These are phyloP conservation scores for Heliamphora exappendiculata DNA, from an alignment of 148 eudicot genomes.

Conservation along the genomic window DNA sequence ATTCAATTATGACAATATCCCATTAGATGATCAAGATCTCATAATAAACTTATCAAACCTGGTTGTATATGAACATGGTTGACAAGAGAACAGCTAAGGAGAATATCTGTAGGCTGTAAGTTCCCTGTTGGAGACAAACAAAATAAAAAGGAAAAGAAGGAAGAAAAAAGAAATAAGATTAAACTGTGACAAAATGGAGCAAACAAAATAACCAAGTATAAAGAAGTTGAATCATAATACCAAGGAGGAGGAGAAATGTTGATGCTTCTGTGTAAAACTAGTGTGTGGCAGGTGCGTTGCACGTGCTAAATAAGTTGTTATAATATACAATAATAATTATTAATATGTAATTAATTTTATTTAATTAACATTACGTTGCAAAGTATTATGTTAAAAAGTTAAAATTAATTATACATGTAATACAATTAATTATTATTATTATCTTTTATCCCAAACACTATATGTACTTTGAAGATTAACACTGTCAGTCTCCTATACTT, in stretches of 20 bases:
- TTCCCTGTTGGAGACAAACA: slow-evolving; percentile 54
- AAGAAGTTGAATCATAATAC: background rate
- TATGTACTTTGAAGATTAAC: no score
- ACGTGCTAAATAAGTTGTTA: background rate
- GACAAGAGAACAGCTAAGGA: slow-evolving; percentile 94
- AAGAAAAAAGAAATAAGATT: background rate
- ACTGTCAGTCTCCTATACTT: no score
- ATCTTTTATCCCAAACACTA: no score
- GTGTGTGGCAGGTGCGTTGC: no score
- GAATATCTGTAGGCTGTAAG: slow-evolving; percentile 94
- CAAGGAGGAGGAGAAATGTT: background rate
- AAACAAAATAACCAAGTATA: background rate
- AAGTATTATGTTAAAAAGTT: no score
- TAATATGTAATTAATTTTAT: background rate
- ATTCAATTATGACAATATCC: background rate
- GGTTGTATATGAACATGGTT: slow-evolving; percentile 97
- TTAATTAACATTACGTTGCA: no score
- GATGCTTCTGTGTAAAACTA: background rate
- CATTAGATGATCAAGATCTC: background rate
- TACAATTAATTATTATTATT: no score
- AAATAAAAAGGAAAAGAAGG: background rate
- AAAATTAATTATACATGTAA: no score
- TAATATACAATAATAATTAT: no score
- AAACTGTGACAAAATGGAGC: background rate
- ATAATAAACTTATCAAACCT: slow-evolving; percentile 36